Percentiles rank a stretch among this genome's conserved stretches.
phyloP scores from a whole-genome alignment of 164 flowering plant species.

The Chloranthus sessilifolius region DNA sequence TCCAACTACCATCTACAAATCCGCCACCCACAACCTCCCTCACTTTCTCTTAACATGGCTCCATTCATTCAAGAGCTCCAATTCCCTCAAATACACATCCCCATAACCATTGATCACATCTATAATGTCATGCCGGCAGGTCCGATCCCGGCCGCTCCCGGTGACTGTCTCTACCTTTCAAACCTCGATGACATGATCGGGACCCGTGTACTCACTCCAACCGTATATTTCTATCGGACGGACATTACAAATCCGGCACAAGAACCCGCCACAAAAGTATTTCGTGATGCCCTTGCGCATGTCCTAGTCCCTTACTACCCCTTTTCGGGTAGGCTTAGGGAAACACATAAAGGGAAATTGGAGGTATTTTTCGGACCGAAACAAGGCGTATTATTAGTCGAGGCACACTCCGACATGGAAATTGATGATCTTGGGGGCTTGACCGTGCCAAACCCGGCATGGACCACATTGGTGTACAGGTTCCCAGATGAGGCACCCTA shows the following conservation, averaged over 20 bases:
- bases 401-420: constrained; percentile 45
- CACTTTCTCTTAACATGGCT: constrained; percentile 45
- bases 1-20: constrained; percentile 7
- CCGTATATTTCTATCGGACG: constrained; percentile 55
- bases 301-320: constrained; percentile 88
- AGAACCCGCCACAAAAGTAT: constrained; percentile 13
- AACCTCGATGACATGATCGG: constrained; percentile 85
- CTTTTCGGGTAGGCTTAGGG: constrained; percentile 72
- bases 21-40: background rate
- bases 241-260: background rate
- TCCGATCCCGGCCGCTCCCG: constrained; percentile 31
- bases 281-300: constrained; percentile 43
- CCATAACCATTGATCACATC: constrained; percentile 31
- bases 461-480: constrained; percentile 53
- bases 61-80: constrained; percentile 57
- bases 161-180: constrained; percentile 56
- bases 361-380: constrained; percentile 62
- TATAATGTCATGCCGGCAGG: constrained; percentile 40
- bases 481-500: constrained; percentile 60
- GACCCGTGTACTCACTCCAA: constrained; percentile 79
- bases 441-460: constrained; percentile 72
- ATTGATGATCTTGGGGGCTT: constrained; percentile 53
- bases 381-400: constrained; percentile 63
- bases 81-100: constrained; percentile 42
- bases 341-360: constrained; percentile 54